Evolutionary conservation across 768 basidiomycete species (phyloP).

Genomic region (Lanmaoa pseudosensibilis): DNA sequence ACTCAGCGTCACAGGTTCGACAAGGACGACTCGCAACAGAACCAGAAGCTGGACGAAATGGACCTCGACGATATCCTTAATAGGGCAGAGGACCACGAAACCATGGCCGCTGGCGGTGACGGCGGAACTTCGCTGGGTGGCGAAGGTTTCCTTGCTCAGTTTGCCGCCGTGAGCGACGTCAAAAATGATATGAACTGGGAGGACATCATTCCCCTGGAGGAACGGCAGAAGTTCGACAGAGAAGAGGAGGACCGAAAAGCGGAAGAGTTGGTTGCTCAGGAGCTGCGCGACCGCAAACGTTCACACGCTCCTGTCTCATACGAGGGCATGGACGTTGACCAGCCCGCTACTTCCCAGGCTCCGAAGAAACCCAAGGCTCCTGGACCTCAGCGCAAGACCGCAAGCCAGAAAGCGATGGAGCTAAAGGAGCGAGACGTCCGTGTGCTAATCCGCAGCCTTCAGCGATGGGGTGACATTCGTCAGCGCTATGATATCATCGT

Average conservation of each 20-base stretch:
- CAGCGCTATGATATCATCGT: slow-evolving; percentile 94
- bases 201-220: slow-evolving; percentile 95
- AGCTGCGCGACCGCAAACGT: slow-evolving; percentile 76
- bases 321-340: slow-evolving; percentile 91
- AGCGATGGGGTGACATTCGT: slow-evolving; percentile 97
- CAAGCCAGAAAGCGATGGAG: slow-evolving; percentile 93
- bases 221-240: slow-evolving; percentile 78
- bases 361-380: slow-evolving; percentile 75
- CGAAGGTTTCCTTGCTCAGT: slow-evolving; percentile 92
- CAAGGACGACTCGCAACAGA: slow-evolving; percentile 91
- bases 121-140: slow-evolving; percentile 95
- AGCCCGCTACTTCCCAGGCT: slow-evolving; percentile 57
- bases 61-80: slow-evolving; percentile 98
- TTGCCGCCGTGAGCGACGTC: slow-evolving; percentile 95
- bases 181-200: slow-evolving; percentile 99
- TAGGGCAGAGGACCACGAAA: slow-evolving; percentile 96
- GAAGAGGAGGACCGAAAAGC: slow-evolving; percentile 76
- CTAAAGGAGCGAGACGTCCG: slow-evolving; percentile 97
- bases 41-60: slow-evolving; percentile 97
- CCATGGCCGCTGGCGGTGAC: slow-evolving; percentile 75
- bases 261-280: slow-evolving; percentile 68
- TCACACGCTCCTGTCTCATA: slow-evolving; percentile 86
- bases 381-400: slow-evolving; percentile 79
- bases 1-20: slow-evolving; percentile 69
- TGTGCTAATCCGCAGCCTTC: slow-evolving; percentile 89